Evolutionary conservation across 768 basidiomycete species (phyloP).

Genomic region (Coprinopsis cinerea): DNA sequence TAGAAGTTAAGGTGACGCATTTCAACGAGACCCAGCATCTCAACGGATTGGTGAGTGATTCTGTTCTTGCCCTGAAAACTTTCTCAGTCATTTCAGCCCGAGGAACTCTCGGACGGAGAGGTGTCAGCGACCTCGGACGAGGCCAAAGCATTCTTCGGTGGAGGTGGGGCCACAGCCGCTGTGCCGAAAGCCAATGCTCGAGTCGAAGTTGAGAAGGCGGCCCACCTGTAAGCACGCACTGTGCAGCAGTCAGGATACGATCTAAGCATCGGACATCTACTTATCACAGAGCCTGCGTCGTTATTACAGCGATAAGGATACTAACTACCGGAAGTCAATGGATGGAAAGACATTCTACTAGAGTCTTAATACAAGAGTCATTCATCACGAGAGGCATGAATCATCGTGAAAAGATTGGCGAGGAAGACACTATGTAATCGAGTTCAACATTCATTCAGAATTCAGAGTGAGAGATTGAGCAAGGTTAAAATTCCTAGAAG

Average conservation of each 20-base stretch:
- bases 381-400: neutral
- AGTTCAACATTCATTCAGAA: too few relatives aligned
- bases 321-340: too few relatives aligned
- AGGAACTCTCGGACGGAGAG: slow-evolving; percentile 18
- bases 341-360: too few relatives aligned
- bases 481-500: too few relatives aligned
- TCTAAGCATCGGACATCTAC: too few relatives aligned
- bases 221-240: neutral
- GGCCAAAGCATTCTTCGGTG: slow-evolving; percentile 32
- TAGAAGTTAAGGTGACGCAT: slow-evolving; percentile 30
- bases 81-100: slow-evolving; percentile 9
- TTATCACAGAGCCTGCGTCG: too few relatives aligned
- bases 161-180: slow-evolving; percentile 9
- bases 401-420: neutral
- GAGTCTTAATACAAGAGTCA: too few relatives aligned
- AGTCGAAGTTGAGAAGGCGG: neutral
- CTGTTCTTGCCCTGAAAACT: neutral
- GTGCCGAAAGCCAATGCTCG: slow-evolving; percentile 5
- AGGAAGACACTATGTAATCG: too few relatives aligned
- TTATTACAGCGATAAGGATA: too few relatives aligned
- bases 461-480: too few relatives aligned
- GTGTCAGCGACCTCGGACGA: slow-evolving; percentile 22
- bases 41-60: slow-evolving; percentile 18
- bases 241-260: neutral
- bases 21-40: slow-evolving; percentile 33